Base-by-base conservation (phyloP, 352 stramenopile genomes). In the Phytophthora uliginosa region DNA sequence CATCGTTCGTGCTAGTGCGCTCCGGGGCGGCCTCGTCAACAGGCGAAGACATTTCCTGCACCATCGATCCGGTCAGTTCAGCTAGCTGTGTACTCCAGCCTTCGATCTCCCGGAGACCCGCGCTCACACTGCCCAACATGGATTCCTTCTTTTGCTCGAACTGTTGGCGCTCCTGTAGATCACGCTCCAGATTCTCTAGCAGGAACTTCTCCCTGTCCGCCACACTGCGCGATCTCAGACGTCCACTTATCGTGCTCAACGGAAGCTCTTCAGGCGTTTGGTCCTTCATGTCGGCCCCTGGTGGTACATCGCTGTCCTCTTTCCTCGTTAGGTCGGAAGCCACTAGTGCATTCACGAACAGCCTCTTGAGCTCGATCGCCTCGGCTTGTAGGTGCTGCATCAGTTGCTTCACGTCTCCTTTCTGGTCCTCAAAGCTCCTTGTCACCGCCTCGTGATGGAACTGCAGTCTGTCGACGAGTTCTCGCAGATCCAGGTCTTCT, bases 361-460 rank as follows among this genome's bases (percentile, higher is more conserved):
- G 59, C 4, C 83, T 66, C 63, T 95, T 95, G 0, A 96, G 66
- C 59, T 96, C 86, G 4, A 71, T 73, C 0, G 83, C 81, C 53
- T 96, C 89, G 1, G 74, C 66, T 58, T 94, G 87, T n/a, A 96
- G 47, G 38, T 90, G 81, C 59, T 95, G 76, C 18, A 93, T 67
- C 28, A 92, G 56, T 45, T 86, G 82, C 18, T 83, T 80, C 9
- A 88, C 77, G 58, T 92, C 86, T 0, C 82, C 82, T 53, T 92
- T 89, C 48, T 94, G 86, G 31, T 93, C 80, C 31, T 94, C 83
- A 28, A 95, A 94, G 34, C 66, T 85, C 63, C 94, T 94, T 7
- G 84, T 74, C 24, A 94, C 86, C 4, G 80, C 78, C 57, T 96
- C 89, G 64, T 96, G 89, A 54, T 96, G 87, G 45, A 86, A 89